Evolutionary conservation across 306 rosid species (phyloP).

Genomic region (Gastrolobium bilobum): DNA sequence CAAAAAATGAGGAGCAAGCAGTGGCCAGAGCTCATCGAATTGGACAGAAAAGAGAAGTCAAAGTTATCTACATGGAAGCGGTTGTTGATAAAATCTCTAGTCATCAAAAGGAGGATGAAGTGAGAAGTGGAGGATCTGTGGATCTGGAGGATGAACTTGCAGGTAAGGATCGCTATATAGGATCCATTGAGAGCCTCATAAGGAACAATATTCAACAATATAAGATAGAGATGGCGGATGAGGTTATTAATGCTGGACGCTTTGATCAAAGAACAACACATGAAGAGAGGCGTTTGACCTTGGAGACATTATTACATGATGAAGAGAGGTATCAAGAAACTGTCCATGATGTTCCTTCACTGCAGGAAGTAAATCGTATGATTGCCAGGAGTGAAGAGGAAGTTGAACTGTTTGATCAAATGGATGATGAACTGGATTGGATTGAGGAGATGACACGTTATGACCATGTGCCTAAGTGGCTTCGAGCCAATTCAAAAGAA

Average conservation of each 20-base stretch:
- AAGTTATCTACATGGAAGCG: conserved; percentile 98
- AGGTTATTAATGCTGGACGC: conserved; percentile 99
- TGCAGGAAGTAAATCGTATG: conserved; percentile 98
- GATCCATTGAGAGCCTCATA: conserved; percentile 95
- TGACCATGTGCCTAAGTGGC: conserved; percentile 95
- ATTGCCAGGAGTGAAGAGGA: conserved; percentile 96
- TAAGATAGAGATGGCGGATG: conserved; percentile 99
- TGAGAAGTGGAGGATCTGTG: conserved; percentile 82
- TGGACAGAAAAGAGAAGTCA: conserved; percentile 97
- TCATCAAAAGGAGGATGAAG: conserved; percentile 94
- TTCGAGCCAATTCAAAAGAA: conserved; percentile 85
- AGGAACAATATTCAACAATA: conserved; percentile 97
- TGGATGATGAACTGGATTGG: conserved; percentile 99
- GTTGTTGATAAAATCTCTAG: conserved; percentile 93
- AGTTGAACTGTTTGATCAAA: conserved; percentile 93
- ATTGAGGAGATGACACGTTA: conserved; percentile 84
- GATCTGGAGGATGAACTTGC: conserved; percentile 96
- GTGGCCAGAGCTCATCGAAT: conserved; percentile 99
- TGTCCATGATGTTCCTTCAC: conserved; percentile 95
- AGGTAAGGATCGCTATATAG: conserved; percentile 96
- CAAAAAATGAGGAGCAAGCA: conserved; percentile 99
- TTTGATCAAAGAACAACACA: conserved; percentile 99
- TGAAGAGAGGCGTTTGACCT: conserved; percentile 95
- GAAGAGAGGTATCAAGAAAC: conserved; percentile 98
- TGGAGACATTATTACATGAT: conserved; percentile 95